Evolutionary conservation across 345 rosid species (phyloP).

Genomic region (Barbarea vulgaris): DNA sequence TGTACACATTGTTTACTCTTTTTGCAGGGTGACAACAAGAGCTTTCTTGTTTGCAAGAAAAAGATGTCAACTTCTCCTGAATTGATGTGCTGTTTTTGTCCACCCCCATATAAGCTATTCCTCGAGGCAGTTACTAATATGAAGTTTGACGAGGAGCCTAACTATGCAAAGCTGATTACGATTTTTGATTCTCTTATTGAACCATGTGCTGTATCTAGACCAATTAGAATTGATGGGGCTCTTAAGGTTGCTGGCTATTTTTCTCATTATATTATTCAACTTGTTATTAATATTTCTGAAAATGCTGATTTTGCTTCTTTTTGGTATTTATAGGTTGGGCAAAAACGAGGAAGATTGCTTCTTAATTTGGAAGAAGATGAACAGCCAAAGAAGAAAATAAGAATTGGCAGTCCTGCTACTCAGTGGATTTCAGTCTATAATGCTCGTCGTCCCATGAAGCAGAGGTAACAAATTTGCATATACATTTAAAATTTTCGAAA

Average conservation of each 20-base stretch:
- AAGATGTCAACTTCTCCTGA: conserved; percentile 93
- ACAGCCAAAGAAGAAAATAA: conserved; percentile 83
- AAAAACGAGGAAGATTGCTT: conserved; percentile 73
- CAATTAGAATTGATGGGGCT: conserved; percentile 93
- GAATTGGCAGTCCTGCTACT: conserved; percentile 83
- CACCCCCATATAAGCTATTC: conserved; percentile 73
- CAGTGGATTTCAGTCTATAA: conserved; percentile 95
- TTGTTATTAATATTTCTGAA: conserved; percentile 34
- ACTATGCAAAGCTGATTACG: conserved; percentile 83
- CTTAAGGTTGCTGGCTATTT: conserved; percentile 59
- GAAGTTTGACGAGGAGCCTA: conserved; percentile 93
- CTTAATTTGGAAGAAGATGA: conserved; percentile 81
- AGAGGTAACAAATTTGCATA: conserved; percentile 56
- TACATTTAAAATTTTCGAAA: conserved; percentile 45
- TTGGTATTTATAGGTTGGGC: conserved; percentile 62
- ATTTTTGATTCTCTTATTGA: conserved; percentile 73
- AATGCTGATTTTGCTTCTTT: conserved; percentile 7
- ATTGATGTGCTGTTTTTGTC: conserved; percentile 80
- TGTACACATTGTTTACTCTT: neutral
- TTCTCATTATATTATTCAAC: conserved; percentile 13
- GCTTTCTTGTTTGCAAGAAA: conserved; percentile 93
- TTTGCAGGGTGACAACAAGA: conserved; percentile 87
- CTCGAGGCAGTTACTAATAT: conserved; percentile 85
- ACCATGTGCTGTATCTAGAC: conserved; percentile 61
- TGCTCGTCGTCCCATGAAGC: conserved; percentile 97